Conservation (phyloP, 768 basidiomycete genomes). For the Tricholomella constricta region DNA sequence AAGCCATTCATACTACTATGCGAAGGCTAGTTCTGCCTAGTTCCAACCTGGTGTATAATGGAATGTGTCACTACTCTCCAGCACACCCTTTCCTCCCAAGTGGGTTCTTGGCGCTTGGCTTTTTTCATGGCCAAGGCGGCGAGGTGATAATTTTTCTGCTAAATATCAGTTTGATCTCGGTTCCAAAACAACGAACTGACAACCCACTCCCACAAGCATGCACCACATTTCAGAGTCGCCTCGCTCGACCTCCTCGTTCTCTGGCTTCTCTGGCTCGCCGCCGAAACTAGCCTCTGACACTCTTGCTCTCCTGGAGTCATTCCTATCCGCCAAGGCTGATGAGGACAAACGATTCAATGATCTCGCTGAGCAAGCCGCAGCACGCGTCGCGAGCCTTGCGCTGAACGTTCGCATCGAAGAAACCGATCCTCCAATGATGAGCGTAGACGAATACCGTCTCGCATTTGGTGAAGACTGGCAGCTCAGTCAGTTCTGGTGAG, state of each 20-base stretch:
- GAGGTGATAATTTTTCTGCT: neutral
- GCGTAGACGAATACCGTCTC: slow-evolving; percentile 43
- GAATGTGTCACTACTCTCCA: too few relatives aligned
- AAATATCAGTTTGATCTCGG: neutral
- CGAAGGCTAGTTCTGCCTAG: too few relatives aligned
- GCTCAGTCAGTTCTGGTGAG: slow-evolving; percentile 53
- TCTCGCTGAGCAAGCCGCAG: slow-evolving; percentile 37
- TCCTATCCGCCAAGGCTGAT: slow-evolving; percentile 42
- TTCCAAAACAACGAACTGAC: neutral
- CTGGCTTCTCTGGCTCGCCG: slow-evolving; percentile 35
- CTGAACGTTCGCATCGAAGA: slow-evolving; percentile 24
- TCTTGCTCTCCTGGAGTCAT: slow-evolving; percentile 42
- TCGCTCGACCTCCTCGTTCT: slow-evolving; percentile 23
- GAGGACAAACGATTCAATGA: slow-evolving; percentile 44
- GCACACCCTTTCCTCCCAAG: too few relatives aligned
- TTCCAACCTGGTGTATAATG: too few relatives aligned
- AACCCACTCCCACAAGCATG: slow-evolving; percentile 3
- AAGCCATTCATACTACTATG: neutral
- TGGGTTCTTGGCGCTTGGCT: too few relatives aligned
- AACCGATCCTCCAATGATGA: slow-evolving; percentile 38
- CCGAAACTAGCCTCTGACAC: slow-evolving; percentile 37
- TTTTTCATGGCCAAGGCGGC: too few relatives aligned
- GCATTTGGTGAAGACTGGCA: slow-evolving; percentile 54
- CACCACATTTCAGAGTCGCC: slow-evolving; percentile 26
- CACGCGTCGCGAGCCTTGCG: slow-evolving; percentile 34